Evolutionary conservation across 2,329 filamentous ascomycete species (phyloP).

Genomic region (Stagonosporopsis rhizophila): DNA sequence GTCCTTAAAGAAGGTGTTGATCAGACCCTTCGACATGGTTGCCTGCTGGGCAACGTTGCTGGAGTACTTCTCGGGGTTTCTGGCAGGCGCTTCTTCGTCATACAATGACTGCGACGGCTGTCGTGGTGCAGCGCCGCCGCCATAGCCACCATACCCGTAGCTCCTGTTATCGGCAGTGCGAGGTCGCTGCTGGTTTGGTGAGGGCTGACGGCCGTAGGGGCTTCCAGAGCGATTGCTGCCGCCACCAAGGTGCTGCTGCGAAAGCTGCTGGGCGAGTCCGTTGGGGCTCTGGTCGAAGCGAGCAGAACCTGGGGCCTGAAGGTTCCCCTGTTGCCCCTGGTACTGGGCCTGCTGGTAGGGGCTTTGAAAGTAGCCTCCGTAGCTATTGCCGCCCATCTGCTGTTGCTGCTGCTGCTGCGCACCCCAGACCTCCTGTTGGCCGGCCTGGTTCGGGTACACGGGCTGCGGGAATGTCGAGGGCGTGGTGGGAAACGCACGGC

Average conservation of each 20-base stretch:
- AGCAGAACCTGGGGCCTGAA: conserved; percentile 60
- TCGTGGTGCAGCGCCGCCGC: conserved; percentile 71
- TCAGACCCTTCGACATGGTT: conserved; percentile 69
- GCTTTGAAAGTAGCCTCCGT: conserved; percentile 60
- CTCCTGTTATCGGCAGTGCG: conserved; percentile 78
- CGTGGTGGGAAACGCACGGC: conserved; percentile 68
- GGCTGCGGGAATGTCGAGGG: conserved; percentile 97
- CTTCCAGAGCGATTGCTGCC: conserved; percentile 71
- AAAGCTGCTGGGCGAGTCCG: conserved; percentile 93
- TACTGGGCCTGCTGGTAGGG: conserved; percentile 55
- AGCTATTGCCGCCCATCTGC: conserved; percentile 50
- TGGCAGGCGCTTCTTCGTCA: conserved; percentile 75
- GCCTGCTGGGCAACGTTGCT: conserved; percentile 81
- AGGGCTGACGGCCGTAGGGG: conserved; percentile 72
- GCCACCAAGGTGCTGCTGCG: conserved; percentile 84
- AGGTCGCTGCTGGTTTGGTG: conserved; percentile 77
- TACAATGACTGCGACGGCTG: conserved; percentile 60
- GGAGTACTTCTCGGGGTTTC: conserved; percentile 84
- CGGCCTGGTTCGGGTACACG: conserved; percentile 69
- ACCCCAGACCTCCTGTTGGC: conserved; percentile 68
- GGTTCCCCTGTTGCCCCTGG: conserved; percentile 58
- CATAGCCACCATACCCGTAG: conserved; percentile 68
- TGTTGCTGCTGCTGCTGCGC: conserved; percentile 58
- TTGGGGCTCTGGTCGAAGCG: conserved; percentile 82
- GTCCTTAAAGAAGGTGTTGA: conserved; percentile 92